Conservation (phyloP, 495 filamentous ascomycete species). For the Neurospora tetrasperma region DNA sequence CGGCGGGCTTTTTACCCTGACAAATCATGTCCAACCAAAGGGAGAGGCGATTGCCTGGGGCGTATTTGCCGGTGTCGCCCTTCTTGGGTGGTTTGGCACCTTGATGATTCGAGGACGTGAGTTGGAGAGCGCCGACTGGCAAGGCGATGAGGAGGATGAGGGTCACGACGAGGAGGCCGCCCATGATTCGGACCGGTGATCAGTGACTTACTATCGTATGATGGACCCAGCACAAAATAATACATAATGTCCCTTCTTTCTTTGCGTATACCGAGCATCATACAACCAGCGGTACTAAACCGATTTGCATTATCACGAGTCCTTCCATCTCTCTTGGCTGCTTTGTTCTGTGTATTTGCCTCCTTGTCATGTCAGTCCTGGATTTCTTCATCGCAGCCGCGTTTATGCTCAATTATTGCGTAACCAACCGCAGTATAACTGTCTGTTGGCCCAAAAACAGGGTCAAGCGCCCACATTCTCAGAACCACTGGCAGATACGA, state of each 20-base stretch:
- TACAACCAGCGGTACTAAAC: not conserved
- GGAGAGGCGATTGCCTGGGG: constrained; percentile 82
- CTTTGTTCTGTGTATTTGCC: not conserved
- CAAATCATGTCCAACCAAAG: constrained; percentile 56
- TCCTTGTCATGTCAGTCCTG: not conserved
- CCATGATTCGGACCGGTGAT: not conserved
- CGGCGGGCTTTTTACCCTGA: constrained; percentile 69
- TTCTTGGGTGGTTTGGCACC: constrained; percentile 66
- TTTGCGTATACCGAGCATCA: not conserved
- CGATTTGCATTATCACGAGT: not conserved
- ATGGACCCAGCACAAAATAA: not conserved
- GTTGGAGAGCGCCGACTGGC: constrained; percentile 41
- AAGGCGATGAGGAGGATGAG: constrained; percentile 20
- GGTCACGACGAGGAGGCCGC: constrained; percentile 8
- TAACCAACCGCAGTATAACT: not conserved
- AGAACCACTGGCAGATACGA: not conserved
- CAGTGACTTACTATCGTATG: not conserved
- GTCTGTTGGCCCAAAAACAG: not conserved
- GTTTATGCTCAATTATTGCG: not conserved
- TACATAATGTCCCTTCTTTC: not conserved
- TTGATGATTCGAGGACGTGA: constrained; percentile 58
- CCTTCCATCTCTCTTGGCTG: not conserved
- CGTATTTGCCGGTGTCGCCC: constrained; percentile 66
- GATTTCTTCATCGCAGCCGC: not conserved
- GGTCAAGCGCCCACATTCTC: not conserved